Percentiles rank a stretch among this genome's conserved stretches.
These are phyloP conservation scores for Venturia asperata DNA, from an alignment of 2,329 filamentous ascomycete species.

Conservation along the genomic window DNA sequence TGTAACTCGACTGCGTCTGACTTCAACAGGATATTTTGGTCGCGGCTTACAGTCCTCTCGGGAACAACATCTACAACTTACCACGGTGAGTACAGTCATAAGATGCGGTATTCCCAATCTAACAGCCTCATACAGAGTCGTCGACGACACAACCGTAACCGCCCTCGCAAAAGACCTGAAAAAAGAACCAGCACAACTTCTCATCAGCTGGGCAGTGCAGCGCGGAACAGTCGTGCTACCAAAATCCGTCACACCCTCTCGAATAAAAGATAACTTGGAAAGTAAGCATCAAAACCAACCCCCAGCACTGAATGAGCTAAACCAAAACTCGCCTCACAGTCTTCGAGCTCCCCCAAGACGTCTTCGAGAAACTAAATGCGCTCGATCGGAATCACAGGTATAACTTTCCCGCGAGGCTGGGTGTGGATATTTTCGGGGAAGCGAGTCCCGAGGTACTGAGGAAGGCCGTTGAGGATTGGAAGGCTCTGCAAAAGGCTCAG, in stretches of 20 bases:
- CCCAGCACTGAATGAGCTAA: not conserved
- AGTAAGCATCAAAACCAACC: not conserved
- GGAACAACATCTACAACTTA: slow-evolving; percentile 52
- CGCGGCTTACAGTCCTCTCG: slow-evolving; percentile 49
- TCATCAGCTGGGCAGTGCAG: slow-evolving; percentile 12
- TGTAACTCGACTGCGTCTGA: not conserved
- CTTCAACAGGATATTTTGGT: slow-evolving; percentile 43
- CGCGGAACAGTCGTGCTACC: slow-evolving; percentile 1
- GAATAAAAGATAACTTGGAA: not conserved
- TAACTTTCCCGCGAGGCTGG: slow-evolving; percentile 19
- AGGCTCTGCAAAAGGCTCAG: slow-evolving; percentile 29
- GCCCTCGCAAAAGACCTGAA: slow-evolving; percentile 54
- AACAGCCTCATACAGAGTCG: slow-evolving; percentile 35
- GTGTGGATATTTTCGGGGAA: slow-evolving; percentile 18
- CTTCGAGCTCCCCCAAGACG: not conserved
- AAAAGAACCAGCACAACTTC: slow-evolving; percentile 12
- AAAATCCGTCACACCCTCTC: slow-evolving; percentile 3
- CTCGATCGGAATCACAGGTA: slow-evolving; percentile 7
- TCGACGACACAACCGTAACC: slow-evolving; percentile 54
- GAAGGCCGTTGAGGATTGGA: slow-evolving; percentile 33
- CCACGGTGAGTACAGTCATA: slow-evolving; percentile 33
- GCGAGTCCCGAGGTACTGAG: slow-evolving; percentile 20
- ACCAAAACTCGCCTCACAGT: not conserved
- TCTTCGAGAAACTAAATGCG: not conserved
- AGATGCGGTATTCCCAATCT: not conserved